Evolutionary conservation across 345 rosid genomes (phyloP).

Genomic region (Heritiera littoralis): DNA sequence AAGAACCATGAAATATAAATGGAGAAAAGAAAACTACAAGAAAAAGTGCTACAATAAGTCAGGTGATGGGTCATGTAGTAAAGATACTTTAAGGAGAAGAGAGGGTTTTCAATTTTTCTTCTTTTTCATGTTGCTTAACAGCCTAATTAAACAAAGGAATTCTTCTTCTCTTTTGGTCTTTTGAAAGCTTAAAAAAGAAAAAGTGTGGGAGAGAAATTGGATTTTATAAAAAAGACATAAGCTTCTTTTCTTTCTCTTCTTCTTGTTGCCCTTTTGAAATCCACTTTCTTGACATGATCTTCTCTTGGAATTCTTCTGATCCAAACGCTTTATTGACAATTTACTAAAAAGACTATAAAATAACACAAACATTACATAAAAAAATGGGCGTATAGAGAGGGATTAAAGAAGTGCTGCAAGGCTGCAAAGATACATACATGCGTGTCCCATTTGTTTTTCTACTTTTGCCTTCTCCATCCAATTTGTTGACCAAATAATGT

Average conservation of each 20-base stretch:
- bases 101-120: not conserved
- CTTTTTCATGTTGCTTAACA: constrained; percentile 20
- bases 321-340: constrained; percentile 11
- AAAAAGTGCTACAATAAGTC: not conserved
- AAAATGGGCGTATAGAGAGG: not conserved
- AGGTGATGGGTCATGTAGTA: constrained; percentile 35
- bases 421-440: constrained; percentile 12
- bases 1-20: constrained; percentile 6
- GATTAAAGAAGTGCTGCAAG: constrained; percentile 1
- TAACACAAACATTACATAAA: not conserved
- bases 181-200: constrained; percentile 13
- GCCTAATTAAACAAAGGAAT: constrained; percentile 32
- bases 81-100: constrained; percentile 38
- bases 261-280: not conserved
- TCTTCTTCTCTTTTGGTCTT: not conserved
- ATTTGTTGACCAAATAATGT: not conserved
- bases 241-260: not conserved
- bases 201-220: not conserved
- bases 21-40: not conserved
- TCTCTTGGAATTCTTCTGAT: not conserved
- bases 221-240: not conserved
- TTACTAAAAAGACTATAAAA: not conserved
- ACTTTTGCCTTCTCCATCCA: constrained; percentile 1
- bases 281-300: constrained; percentile 8
- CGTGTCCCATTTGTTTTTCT: not conserved